phyloP scores from a whole-genome alignment of 1,284 basidiomycete species.

The Termitomyces sp. region DNA sequence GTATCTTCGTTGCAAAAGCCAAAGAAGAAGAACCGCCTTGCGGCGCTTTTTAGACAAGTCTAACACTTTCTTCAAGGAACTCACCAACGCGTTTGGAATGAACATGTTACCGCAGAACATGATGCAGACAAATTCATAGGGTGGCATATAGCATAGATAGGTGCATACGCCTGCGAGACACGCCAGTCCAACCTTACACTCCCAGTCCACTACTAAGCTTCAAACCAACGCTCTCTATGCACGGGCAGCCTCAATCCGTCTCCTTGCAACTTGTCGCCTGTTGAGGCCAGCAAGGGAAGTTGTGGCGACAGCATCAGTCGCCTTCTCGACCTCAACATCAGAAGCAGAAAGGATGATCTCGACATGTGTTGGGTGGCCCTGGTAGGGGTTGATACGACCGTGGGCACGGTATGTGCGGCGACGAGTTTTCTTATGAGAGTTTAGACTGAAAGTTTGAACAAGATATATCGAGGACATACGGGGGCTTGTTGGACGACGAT shows the following conservation, averaged over 20 bases:
- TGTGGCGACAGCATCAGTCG: constrained; percentile 71
- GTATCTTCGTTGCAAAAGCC: background rate
- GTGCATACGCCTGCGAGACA: constrained; percentile 15
- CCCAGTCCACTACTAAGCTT: background rate
- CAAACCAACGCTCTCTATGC: constrained; percentile 27
- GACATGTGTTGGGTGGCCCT: constrained; percentile 63
- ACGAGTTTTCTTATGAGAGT: constrained; percentile 80
- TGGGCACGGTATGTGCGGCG: constrained; percentile 97
- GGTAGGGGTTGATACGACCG: constrained; percentile 40
- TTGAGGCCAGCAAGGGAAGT: constrained; percentile 61
- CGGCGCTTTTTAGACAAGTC: constrained; percentile 1
- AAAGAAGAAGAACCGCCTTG: constrained; percentile 4
- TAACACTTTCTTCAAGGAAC: background rate
- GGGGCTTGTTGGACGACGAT: constrained; percentile 99
- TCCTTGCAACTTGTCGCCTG: constrained; percentile 78
- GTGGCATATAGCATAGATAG: constrained; percentile 18
- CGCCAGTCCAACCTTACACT: constrained; percentile 10
- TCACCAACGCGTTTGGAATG: background rate
- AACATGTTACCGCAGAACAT: constrained; percentile 6
- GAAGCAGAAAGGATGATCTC: constrained; percentile 86
- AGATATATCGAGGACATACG: constrained; percentile 42
- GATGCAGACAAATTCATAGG: constrained; percentile 13
- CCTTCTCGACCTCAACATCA: constrained; percentile 83
- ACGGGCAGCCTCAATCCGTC: constrained; percentile 77
- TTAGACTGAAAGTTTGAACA: background rate